Base-by-base conservation (phyloP, 148 eudicot species). In the Fagopyrum tataricum region DNA sequence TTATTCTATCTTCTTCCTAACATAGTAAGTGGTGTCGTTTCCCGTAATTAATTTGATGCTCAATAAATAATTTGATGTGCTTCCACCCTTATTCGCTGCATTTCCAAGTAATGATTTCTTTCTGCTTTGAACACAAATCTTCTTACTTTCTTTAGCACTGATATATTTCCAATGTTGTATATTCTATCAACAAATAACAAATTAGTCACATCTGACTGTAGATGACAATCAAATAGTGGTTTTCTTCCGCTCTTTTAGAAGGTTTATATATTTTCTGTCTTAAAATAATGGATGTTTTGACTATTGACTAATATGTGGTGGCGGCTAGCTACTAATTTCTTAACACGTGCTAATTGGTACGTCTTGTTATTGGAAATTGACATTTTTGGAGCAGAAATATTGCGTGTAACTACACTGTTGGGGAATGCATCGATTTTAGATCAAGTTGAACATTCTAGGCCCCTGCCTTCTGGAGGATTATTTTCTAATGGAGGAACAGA, bases 351-450 rank as follows among this genome's bases (percentile, higher is more conserved):
- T 94, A 84, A 94, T 91, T 87, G 89, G 96, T 91, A 88, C 96
- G 86, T 89, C 88, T 72, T 91, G 82, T 91, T 89, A 88, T 94
- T 91, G 90, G 79, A 85, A 88, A 91, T 87, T 94, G 95, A 89
- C 97, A 85, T 88, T 94, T 73, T 73, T 73, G 75, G 86, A 94
- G 90, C 97, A 94, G 98, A 94, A 89, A 89, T 91, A 80, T 77
- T 91, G 93, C 98, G 98, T 91, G 90, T 94, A 86, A 89, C 97
- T 81, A 85, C 96, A 76, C 86, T 91, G 84, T 91, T 94, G 98
- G 97, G 93, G 97, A 94, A 87, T 88, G 96, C 98, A 75, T 88
- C 97, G 85, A 81, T 94, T 88, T 89, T 91, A 94, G 98, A 94
- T 79, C 98, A 91, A 89, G 83, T 91, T 91, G 98, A 94, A 85